Conservation (phyloP, 139 green algal species). For the Yamagishiella unicocca region DNA sequence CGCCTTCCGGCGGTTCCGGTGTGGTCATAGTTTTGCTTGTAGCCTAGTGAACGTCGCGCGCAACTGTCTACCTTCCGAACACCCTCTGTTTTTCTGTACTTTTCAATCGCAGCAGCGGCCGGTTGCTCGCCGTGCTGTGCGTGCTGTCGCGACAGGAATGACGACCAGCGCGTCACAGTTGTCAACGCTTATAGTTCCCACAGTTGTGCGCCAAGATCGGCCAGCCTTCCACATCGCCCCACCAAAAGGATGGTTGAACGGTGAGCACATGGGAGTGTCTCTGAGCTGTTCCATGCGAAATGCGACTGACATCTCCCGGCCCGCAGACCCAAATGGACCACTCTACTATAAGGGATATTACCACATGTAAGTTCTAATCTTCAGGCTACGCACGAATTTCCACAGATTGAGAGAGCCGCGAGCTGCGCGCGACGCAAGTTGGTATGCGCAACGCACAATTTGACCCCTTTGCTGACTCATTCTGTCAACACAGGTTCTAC, state of each 20-base stretch:
- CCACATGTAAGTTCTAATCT: slow-evolving; percentile 62
- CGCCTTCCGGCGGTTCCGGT: not conserved
- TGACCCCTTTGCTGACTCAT: too few species aligned
- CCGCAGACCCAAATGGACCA: slow-evolving; percentile 41
- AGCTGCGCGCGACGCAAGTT: too few species aligned
- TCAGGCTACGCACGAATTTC: too few species aligned
- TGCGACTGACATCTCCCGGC: not conserved
- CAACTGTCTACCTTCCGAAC: too few species aligned
- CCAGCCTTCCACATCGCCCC: slow-evolving; percentile 24
- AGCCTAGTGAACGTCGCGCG: too few species aligned
- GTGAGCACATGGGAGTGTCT: too few species aligned
- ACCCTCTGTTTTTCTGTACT: not conserved
- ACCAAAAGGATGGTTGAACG: slow-evolving; percentile 30
- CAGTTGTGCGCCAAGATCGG: not conserved
- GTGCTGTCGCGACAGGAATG: not conserved
- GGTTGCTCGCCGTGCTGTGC: not conserved
- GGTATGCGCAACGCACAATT: too few species aligned
- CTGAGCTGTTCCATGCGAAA: too few species aligned
- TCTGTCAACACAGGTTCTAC: slow-evolving; percentile 86
- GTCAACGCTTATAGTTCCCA: not conserved
- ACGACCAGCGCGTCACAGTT: not conserved
- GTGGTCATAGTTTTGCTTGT: too few species aligned
- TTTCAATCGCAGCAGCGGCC: not conserved
- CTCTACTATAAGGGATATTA: slow-evolving; percentile 71
- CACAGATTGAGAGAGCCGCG: too few species aligned